phyloP scores from a whole-genome alignment of 179 eudicot species.

The Beta corolliflora region DNA sequence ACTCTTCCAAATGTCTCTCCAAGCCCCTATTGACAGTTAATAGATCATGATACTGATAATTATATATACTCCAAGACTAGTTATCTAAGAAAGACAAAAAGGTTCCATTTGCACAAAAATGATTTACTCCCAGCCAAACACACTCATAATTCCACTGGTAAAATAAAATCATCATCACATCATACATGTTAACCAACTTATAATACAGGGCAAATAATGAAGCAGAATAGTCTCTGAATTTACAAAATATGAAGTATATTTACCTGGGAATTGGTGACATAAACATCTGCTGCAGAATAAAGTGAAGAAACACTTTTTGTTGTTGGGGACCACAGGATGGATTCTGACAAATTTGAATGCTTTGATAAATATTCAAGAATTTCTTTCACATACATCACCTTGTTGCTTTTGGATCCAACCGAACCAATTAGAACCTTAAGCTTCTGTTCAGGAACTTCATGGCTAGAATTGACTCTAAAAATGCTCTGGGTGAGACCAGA shows the following conservation, averaged over 20 bases:
- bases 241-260: neutral
- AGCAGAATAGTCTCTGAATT: neutral
- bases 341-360: constrained; percentile 66
- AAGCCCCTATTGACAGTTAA: constrained; percentile 60
- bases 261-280: constrained; percentile 96
- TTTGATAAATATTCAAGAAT: constrained; percentile 57
- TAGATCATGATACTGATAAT: constrained; percentile 7
- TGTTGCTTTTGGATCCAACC: constrained; percentile 96
- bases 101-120: neutral
- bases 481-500: neutral
- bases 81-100: constrained; percentile 1
- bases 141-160: too few relatives aligned
- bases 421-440: constrained; percentile 91
- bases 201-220: neutral
- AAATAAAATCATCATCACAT: neutral
- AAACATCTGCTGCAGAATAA: constrained; percentile 95
- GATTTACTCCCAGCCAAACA: neutral
- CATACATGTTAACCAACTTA: neutral
- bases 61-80: constrained; percentile 10
- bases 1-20: constrained; percentile 99
- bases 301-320: constrained; percentile 93
- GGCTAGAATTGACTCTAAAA: constrained; percentile 31
- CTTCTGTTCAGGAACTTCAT: constrained; percentile 39
- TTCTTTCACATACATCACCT: constrained; percentile 74
- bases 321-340: constrained; percentile 89